Conservation (phyloP, 495 filamentous ascomycete genomes). For the Penicillium cosmopolitanum region DNA sequence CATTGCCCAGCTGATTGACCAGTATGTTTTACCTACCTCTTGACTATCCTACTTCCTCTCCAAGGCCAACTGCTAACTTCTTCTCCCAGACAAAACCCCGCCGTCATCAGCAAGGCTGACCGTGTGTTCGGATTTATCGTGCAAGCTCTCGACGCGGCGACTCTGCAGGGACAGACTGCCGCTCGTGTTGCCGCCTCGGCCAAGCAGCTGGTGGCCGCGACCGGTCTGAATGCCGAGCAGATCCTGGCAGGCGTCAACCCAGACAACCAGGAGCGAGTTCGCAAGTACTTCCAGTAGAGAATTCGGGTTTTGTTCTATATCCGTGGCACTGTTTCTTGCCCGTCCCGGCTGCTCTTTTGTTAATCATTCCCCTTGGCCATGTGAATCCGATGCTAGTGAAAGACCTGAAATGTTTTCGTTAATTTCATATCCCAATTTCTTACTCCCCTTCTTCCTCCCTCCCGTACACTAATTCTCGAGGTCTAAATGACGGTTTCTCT, state of each 20-base stretch:
- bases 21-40: constrained; percentile 64
- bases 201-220: constrained; percentile 70
- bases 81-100: constrained; percentile 76
- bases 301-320: constrained; percentile 29
- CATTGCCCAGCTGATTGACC: constrained; percentile 85
- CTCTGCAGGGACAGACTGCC: constrained; percentile 80
- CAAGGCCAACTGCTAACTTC: constrained; percentile 23
- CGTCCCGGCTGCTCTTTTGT: constrained; percentile 19
- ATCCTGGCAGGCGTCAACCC: constrained; percentile 71
- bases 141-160: constrained; percentile 87
- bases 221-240: constrained; percentile 70
- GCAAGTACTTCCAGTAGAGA: constrained; percentile 65
- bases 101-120: constrained; percentile 70
- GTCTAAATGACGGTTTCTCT: not conserved
- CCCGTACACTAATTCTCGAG: constrained; percentile 13
- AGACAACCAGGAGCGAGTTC: constrained; percentile 76
- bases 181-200: constrained; percentile 71
- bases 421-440: constrained; percentile 18
- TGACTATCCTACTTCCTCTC: not conserved
- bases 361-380: constrained; percentile 31
- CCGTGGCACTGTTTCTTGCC: constrained; percentile 17
- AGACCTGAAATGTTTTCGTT: constrained; percentile 28
- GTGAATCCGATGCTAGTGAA: constrained; percentile 34
- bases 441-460: not conserved
- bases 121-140: constrained; percentile 82